Conservation (phyloP, 768 basidiomycete genomes). For the Favolaschia claudopus region DNA sequence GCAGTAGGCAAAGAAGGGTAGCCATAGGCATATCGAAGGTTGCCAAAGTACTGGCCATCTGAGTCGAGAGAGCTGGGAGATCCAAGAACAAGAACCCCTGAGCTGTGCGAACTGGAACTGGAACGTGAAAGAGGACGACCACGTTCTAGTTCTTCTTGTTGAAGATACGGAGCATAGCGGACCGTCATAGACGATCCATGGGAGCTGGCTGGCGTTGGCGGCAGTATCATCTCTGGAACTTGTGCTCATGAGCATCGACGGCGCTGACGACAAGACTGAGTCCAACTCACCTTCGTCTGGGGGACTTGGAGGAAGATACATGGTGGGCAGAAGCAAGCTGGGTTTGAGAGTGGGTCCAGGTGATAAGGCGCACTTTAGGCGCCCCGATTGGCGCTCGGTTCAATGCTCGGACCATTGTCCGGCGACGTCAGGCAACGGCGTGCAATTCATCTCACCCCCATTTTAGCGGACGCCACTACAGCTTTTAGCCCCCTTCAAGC, state of each 20-base stretch:
- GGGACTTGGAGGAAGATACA: background rate
- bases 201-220: conserved; percentile 14
- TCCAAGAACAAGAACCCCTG: background rate
- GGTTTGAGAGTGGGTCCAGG: background rate
- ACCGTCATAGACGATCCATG: conserved; percentile 16
- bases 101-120: conserved; percentile 14
- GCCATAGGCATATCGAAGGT: background rate
- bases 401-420: conserved; percentile 8
- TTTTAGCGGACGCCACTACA: background rate
- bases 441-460: conserved; percentile 1
- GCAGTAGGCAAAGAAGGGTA: background rate
- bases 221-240: background rate
- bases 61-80: conserved; percentile 14
- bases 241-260: background rate
- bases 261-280: background rate
- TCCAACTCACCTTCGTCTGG: background rate
- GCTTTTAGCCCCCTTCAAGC: conserved; percentile 2
- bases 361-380: conserved; percentile 16
- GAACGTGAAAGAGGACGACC: conserved; percentile 20
- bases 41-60: background rate
- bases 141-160: conserved; percentile 11
- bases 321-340: conserved; percentile 19
- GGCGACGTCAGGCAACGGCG: background rate
- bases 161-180: conserved; percentile 1
- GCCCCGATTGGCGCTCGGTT: background rate